Conservation (phyloP, 116 monocot genomes). For the Papilionanthe hybrid region DNA sequence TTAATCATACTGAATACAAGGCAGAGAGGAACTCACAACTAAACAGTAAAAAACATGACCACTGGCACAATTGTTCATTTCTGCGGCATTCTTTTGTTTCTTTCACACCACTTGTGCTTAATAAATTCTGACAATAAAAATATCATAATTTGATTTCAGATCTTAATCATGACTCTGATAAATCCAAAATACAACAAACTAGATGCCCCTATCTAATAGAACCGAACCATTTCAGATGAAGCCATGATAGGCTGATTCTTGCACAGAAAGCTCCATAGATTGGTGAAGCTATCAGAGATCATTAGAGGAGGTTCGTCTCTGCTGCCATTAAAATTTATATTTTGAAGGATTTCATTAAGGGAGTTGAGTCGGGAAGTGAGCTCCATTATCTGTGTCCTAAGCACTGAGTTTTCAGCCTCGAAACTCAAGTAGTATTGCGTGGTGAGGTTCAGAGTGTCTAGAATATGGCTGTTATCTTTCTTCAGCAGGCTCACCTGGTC, state of each 20-base stretch:
- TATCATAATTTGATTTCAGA: too few species aligned
- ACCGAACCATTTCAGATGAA: constrained; percentile 22
- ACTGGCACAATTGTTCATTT: too few species aligned
- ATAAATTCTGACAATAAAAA: too few species aligned
- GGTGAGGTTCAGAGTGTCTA: constrained; percentile 2
- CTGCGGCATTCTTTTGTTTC: too few species aligned
- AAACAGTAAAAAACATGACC: too few species aligned
- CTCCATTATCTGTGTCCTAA: constrained; percentile 32
- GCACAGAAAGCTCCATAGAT: constrained; percentile 13
- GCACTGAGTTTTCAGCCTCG: constrained; percentile 37
- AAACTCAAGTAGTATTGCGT: constrained; percentile 9
- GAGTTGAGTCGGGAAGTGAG: constrained; percentile 31
- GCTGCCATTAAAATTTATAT: neutral
- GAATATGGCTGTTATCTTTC: constrained; percentile 20
- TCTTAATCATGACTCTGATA: too few species aligned
- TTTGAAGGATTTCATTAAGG: constrained; percentile 27
- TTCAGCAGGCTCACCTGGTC: constrained; percentile 21
- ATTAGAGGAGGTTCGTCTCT: constrained; percentile 6
- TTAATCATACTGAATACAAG: too few species aligned
- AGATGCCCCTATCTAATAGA: constrained; percentile 9
- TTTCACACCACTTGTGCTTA: too few species aligned
- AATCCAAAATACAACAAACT: too few species aligned
- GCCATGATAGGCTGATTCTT: constrained; percentile 24
- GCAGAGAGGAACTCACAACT: too few species aligned
- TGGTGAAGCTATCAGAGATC: constrained; percentile 12